Evolutionary conservation across 169 alveolate species (phyloP).

Genomic region (Plasmodium relictum): DNA sequence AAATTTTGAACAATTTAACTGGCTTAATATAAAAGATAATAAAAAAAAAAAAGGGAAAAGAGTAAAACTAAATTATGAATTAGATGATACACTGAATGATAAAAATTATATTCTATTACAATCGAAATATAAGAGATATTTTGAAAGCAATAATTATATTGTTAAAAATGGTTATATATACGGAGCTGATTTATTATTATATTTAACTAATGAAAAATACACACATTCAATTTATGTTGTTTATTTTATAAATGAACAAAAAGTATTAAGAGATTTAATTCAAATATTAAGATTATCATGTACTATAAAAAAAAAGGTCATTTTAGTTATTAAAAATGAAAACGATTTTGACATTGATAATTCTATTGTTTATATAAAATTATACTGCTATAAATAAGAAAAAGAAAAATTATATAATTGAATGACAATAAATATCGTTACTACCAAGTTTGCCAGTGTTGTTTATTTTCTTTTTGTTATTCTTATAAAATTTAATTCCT

Average conservation of each 20-base stretch:
- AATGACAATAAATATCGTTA: no score
- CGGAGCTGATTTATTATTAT: conserved; percentile 69
- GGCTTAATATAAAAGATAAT: neutral
- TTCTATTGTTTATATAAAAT: conserved; percentile 31
- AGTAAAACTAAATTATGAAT: neutral
- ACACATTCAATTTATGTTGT: conserved; percentile 62
- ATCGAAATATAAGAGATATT: conserved; percentile 25
- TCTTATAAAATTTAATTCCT: no score
- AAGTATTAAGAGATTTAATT: conserved; percentile 41
- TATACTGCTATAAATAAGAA: conserved; percentile 23
- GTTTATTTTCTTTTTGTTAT: neutral
- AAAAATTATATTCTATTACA: neutral
- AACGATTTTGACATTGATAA: conserved; percentile 1
- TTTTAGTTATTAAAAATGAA: conserved; percentile 19
- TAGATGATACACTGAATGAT: neutral
- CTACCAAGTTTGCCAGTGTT: neutral
- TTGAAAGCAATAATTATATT: conserved; percentile 19
- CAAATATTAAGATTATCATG: conserved; percentile 36
- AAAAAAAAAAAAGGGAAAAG: neutral
- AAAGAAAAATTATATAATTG: neutral
- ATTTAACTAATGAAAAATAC: conserved; percentile 36
- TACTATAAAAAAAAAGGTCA: conserved; percentile 53
- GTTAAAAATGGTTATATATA: conserved; percentile 43
- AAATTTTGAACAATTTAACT: conserved; percentile 32
- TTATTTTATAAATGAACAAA: conserved; percentile 19